phyloP scores from a whole-genome alignment of 2,329 filamentous ascomycete species.

The Leptographium flavum region DNA sequence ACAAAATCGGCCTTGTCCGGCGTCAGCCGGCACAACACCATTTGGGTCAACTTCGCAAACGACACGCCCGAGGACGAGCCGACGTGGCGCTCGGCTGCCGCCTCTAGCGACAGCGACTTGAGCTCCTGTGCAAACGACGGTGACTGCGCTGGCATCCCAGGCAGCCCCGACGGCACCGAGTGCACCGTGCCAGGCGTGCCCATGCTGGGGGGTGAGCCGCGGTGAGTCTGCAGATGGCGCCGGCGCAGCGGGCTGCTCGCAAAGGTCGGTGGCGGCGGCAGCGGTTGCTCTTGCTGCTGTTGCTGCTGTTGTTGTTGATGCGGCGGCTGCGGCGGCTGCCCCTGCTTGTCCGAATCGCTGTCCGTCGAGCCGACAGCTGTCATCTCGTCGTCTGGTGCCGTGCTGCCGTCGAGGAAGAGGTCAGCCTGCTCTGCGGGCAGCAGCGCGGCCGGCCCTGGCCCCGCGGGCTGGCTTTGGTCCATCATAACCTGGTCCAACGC shows the following conservation, averaged over 20 bases:
- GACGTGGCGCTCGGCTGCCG: slow-evolving; percentile 27
- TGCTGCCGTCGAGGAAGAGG: background rate
- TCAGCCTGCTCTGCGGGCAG: too few relatives aligned
- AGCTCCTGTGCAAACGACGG: slow-evolving; percentile 19
- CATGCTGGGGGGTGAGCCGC: slow-evolving; percentile 7
- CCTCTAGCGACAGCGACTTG: slow-evolving; percentile 25
- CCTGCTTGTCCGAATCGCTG: background rate
- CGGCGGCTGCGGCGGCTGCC: background rate
- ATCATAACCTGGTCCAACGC: too few relatives aligned
- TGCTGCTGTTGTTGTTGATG: background rate
- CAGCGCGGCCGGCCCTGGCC: too few relatives aligned
- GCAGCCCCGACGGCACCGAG: too few relatives aligned
- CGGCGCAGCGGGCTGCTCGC: background rate
- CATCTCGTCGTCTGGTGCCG: background rate
- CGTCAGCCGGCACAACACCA: slow-evolving; percentile 24
- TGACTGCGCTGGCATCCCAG: background rate
- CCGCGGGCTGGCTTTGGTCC: too few relatives aligned
- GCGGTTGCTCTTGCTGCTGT: background rate
- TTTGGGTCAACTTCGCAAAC: slow-evolving; percentile 28
- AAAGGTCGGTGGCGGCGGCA: background rate
- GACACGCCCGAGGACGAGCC: slow-evolving; percentile 29
- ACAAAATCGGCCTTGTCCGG: slow-evolving; percentile 28
- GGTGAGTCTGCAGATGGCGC: background rate
- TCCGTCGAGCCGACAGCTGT: background rate
- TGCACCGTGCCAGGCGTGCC: too few relatives aligned